Evolutionary conservation across 202 grass and related monocot species (phyloP).

Genomic region (Setaria viridis): DNA sequence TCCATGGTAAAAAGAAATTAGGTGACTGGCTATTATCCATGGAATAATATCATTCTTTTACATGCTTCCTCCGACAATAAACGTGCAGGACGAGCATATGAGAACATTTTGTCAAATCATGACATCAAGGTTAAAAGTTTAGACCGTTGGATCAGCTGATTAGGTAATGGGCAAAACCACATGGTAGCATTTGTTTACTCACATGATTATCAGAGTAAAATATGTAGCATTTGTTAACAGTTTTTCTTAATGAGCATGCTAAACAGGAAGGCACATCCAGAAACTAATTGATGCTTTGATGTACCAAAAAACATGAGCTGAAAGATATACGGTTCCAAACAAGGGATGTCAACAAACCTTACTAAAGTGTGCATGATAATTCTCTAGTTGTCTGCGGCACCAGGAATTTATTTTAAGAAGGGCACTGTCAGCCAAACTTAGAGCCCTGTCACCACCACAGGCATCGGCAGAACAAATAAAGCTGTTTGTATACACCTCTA

Average conservation of each 20-base stretch:
- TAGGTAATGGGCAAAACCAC: not conserved
- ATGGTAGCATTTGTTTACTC: not conserved
- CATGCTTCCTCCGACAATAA: slow-evolving; percentile 11
- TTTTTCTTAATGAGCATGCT: slow-evolving; percentile 24
- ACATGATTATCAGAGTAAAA: slow-evolving; percentile 20
- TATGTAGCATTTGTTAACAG: slow-evolving; percentile 17
- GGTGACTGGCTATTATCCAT: not conserved
- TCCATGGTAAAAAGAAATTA: slow-evolving; percentile 29
- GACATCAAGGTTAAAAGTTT: slow-evolving; percentile 31
- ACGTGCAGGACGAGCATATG: not conserved
- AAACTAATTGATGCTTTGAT: slow-evolving; percentile 16
- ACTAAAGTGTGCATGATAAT: slow-evolving; percentile 85
- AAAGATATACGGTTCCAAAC: slow-evolving; percentile 33
- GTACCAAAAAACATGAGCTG: not conserved
- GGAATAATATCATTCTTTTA: slow-evolving; percentile 5
- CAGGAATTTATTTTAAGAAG: slow-evolving; percentile 70
- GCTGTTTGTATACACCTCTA: slow-evolving; percentile 66
- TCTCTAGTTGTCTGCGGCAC: slow-evolving; percentile 72
- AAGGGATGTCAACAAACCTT: slow-evolving; percentile 57
- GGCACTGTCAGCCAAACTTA: slow-evolving; percentile 70
- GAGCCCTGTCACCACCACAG: slow-evolving; percentile 48
- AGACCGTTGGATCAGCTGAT: slow-evolving; percentile 18
- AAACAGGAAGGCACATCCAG: slow-evolving; percentile 9
- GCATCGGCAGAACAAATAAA: slow-evolving; percentile 73
- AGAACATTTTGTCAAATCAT: slow-evolving; percentile 20